These are phyloP conservation scores for Fusarium paranaense DNA, from an alignment of 2,329 filamentous ascomycete genomes.

Conservation along the genomic window DNA sequence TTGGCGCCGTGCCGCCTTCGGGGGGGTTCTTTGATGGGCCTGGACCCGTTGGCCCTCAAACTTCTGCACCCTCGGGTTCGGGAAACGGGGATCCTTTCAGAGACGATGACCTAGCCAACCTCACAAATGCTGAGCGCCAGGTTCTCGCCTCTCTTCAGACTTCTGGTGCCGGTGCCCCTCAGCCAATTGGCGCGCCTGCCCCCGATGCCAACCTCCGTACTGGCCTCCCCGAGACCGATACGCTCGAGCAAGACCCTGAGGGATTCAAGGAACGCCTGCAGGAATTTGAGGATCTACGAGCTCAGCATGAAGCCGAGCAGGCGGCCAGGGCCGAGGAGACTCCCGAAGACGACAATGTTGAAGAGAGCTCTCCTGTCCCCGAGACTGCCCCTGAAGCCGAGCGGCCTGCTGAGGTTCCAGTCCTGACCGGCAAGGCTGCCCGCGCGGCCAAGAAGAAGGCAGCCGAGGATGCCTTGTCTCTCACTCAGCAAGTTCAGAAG, in stretches of 20 bases:
- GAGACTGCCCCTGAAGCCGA: conserved; percentile 27
- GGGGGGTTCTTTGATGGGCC: conserved; percentile 76
- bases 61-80: conserved; percentile 39
- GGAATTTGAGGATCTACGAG: conserved; percentile 83
- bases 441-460: conserved; percentile 49
- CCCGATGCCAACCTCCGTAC: conserved; percentile 53
- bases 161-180: conserved; percentile 45
- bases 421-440: conserved; percentile 40
- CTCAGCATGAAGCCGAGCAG: conserved; percentile 74
- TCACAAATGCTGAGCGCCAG: conserved; percentile 67
- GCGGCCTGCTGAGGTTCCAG: conserved; percentile 17
- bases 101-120: conserved; percentile 79
- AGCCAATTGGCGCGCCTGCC: conserved; percentile 52
- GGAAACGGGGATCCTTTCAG: conserved; percentile 65
- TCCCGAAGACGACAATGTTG: conserved; percentile 50
- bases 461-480: conserved; percentile 65
- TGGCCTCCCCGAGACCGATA: conserved; percentile 62
- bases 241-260: conserved; percentile 65
- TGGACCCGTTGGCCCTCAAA: conserved; percentile 52
- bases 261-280: conserved; percentile 79
- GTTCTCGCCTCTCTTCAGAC: conserved; percentile 57
- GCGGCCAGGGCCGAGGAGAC: conserved; percentile 47
- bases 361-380: conserved; percentile 24
- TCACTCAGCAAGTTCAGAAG: conserved; percentile 88
- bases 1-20: conserved; percentile 69